Conservation (phyloP, 345 rosid genomes). For the Euphorbia peplus region DNA sequence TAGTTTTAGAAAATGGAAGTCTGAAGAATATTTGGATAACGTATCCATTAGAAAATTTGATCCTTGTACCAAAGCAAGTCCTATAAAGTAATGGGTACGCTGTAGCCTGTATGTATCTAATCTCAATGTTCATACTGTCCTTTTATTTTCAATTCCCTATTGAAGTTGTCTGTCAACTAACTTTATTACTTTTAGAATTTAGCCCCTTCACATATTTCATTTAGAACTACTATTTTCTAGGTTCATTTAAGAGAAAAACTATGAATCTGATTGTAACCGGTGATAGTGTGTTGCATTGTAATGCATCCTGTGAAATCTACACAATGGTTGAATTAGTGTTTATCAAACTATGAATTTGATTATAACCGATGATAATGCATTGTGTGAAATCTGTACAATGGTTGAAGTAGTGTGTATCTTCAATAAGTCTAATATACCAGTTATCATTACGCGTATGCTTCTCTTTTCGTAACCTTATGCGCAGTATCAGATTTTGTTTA, state of each 20-base stretch:
- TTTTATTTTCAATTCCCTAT: no score
- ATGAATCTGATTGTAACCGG: not conserved
- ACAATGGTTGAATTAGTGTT: no score
- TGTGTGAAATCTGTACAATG: no score
- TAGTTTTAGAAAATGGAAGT: not conserved
- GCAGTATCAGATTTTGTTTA: not conserved
- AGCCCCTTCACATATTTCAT: not conserved
- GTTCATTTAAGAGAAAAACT: not conserved
- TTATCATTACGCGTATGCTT: no score
- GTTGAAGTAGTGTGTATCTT: not conserved
- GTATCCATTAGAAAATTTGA: not conserved
- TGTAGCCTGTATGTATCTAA: not conserved
- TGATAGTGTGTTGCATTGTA: not conserved
- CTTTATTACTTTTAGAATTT: no score
- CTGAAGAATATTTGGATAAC: not conserved
- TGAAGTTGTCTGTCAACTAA: not conserved
- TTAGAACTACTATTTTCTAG: not conserved
- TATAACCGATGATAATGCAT: not conserved
- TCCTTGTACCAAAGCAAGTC: not conserved
- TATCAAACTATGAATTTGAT: not conserved
- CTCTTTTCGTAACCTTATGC: no score
- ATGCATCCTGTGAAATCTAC: not conserved
- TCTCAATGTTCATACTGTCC: not conserved
- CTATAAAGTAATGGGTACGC: not conserved
- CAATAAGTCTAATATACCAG: no score